Base-by-base conservation (phyloP, 2,329 filamentous ascomycete species). In the Aspergillus arachidicola region DNA sequence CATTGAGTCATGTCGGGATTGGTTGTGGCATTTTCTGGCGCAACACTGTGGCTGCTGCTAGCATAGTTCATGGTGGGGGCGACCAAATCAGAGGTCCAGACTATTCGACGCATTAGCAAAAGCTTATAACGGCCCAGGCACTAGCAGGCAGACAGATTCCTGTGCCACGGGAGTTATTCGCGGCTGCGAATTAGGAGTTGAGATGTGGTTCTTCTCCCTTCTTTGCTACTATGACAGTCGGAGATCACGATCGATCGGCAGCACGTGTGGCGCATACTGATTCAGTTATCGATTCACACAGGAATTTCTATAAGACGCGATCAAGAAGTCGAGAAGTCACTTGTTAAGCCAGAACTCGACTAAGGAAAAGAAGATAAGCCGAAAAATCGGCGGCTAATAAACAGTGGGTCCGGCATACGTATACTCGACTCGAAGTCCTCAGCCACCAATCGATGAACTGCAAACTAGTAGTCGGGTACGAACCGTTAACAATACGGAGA, bases 371-470 rank as follows among this genome's bases (percentile, higher is more conserved):
- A 55, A 38, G 14, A 38, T 38, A 38, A 36, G 32, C 32, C 21
- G 51, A 38, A 36, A 55, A 38, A 1, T 36, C n/a, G 32, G 51
- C 26, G 21, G 32, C 51, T 23, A 55, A 55, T 36, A 3, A 36
- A 55, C n/a, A 38, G 51, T 55, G 51, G 51, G 32, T 38, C 51
- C 51, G 32, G 32, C 51, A 38, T 55, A 55, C 51, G 51, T 55
- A 55, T 55, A 55, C 51, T 32, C 21, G n/a, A 51, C 46, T 28
- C 19, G 6, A 16, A 10, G 21, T 51, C n/a, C 28, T 30, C 19
- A n/a, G 28, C 28, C 28, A 32, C 48, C 48, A 32, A 32, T 51
- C 28, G 28, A 51, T 51, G 28, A 51, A n/a, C 21, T 28, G 21
- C 21, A 48, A 23, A 48, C 45, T n/a, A n/a, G 38, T 9, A 10